Evolutionary conservation across 306 rosid genomes (phyloP), one percentile per base, ranked within the genome.

Genomic region (Acmispon strigosus): DNA sequence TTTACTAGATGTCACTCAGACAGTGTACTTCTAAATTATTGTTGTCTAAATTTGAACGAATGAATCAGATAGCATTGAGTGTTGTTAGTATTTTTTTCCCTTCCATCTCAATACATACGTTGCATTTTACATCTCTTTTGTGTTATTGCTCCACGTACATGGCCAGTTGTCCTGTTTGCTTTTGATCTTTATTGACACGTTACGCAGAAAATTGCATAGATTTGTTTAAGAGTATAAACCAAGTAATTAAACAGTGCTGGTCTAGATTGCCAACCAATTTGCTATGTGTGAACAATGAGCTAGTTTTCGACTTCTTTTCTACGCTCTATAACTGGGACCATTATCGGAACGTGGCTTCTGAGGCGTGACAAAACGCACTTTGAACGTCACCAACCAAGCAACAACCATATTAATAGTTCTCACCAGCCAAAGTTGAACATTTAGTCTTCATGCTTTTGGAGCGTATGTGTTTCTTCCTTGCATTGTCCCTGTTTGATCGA

Each of bases 251-350:
- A 50, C 52, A 15, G 29, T 48, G 34, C n/a, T 54, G 29, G 44
- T 42, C 52, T 69, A 4, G 39, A 4, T 56, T 70, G 58, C 10
- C 55, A 29, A 70, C 53, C 53, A 70, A 56, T 56, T 43, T 24
- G 36, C 34, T 6, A 48, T 11, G 10, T 0, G 1, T 3, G 16
- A 24, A 42, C 12, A 8, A 16, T 7, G 50, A 4, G 62, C 3
- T 53, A 4, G 62, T 5, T 53, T 43, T 74, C 1, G 66, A 49
- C 78, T 74, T 74, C 24, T 53, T 74, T 64, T 53, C 41, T 72
- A 74, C 48, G 71, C 64, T 42, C 55, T 27, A 53, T 10, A 74
- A 16, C 36, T 61, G 13, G 12, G 68, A 39, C 75, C 43, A 69
- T 42, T 29, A 5, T 16, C 3, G 24, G n/a, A 69, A 41, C 24